Evolutionary conservation across 2,329 filamentous ascomycete genomes (phyloP).

Genomic region (Zymoseptoria tritici): DNA sequence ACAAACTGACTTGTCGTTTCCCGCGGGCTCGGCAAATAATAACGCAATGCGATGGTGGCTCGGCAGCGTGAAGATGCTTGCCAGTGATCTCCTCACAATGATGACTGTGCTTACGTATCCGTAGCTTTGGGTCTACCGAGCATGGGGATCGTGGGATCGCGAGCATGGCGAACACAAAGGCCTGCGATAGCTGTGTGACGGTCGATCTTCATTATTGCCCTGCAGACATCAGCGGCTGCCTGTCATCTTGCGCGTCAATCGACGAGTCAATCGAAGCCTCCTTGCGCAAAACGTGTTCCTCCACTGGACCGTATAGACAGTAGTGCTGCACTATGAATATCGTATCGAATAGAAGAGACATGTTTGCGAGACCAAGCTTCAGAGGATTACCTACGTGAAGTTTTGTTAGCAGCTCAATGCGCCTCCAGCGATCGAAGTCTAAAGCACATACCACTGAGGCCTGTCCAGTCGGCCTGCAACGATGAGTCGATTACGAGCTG

Average conservation of each 20-base stretch:
- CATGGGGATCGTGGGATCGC: background rate
- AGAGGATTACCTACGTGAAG: background rate
- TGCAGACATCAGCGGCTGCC: background rate
- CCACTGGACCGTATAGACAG: slow-evolving; percentile 54
- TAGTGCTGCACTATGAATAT: slow-evolving; percentile 89
- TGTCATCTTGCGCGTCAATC: background rate
- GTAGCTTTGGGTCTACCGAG: background rate
- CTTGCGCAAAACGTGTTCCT: slow-evolving; percentile 7
- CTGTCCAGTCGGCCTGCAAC: slow-evolving; percentile 79
- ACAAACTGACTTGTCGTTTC: background rate
- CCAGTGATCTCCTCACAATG: background rate
- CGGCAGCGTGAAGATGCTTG: background rate
- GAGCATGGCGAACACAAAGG: background rate
- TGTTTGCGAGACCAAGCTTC: slow-evolving; percentile 49
- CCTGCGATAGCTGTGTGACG: background rate
- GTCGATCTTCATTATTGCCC: background rate
- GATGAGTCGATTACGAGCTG: slow-evolving; percentile 83
- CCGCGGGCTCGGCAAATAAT: background rate
- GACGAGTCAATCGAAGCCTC: background rate
- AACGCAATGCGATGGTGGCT: background rate
- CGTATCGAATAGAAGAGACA: slow-evolving; percentile 77
- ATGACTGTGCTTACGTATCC: background rate
- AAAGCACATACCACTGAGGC: slow-evolving; percentile 68
- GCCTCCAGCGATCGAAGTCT: slow-evolving; percentile 34
- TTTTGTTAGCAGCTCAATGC: background rate